Base-by-base conservation (phyloP, 345 rosid genomes). In the Eucalyptus erythrocorys region DNA sequence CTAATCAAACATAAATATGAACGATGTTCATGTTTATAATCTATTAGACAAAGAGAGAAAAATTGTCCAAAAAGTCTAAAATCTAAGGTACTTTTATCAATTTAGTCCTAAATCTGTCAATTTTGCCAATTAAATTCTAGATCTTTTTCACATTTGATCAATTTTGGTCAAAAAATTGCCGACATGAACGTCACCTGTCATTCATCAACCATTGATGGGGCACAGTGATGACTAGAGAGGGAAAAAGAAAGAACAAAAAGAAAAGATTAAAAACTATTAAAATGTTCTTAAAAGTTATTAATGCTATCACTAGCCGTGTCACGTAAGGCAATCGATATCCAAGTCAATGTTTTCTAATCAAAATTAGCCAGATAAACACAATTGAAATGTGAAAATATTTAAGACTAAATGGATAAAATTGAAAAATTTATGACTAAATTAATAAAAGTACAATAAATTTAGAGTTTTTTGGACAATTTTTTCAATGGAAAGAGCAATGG, bases 261-360 rank as follows among this genome's bases (percentile, higher is more conserved):
- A 24, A 55, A 55, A 55, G 30, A 21, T 55, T 8, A 55, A 22
- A 55, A 55, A 24, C 4, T 1, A 24, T 8, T 24, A 24, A 55
- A 24, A 24, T 9, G 24, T 55, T 55, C 3, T 55, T 9, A 55
- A 55, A 55, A 55, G 24, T 4, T 55, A 22, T 10, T 3, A 10
- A 55, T 0, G 0, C 10, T 1, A 10, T 4, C 6, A 24, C 3
- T 1, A 24, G 0, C 3, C 0, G 1, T 55, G 61, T 10, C 30
- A 55, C 5, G 3, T 24, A 55, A 0, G 3, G 10, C 1, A 2
- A 4, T 55, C 0, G 6, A 2, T 26, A 24, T 55, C 0, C 3
- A 55, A 0, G 6, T 55, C 0, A 8, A 3, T 0, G 30, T 4
- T 24, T 55, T 55, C 1, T 3, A 22, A 22, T 0, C 1, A 55